Evolutionary conservation across 148 eudicot genomes (phyloP), one percentile per base, ranked within the genome.

Genomic region (Beta vulgaris): DNA sequence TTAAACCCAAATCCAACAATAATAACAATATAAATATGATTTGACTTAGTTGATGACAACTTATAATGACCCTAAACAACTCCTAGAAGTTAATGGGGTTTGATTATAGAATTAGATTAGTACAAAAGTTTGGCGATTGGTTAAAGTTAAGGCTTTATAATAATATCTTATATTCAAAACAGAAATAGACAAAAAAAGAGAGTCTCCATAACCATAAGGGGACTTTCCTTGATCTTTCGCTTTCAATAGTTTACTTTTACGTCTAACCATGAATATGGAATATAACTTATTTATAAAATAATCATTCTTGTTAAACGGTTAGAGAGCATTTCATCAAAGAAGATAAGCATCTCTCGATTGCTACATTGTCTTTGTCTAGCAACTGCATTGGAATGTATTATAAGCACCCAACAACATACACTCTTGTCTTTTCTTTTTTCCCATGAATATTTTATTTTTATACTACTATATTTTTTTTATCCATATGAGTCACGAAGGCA

Each of bases 271-370:
- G 40, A 75, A 73, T 51, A 73, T 34, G 53, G 76, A 80, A 80
- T 75, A 75, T 61, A 59, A 23, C 43, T 3, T 26, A 10, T 59
- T 64, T 23, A 36, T 28, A 31, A 72, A 18, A 37, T 3, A 64
- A 40, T 31, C 12, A 5, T 58, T 69, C 57, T 77, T 69, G 68
- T 31, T 65, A 63, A 63, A 61, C 76, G 51, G 72, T 69, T 75
- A 28, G 68, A 75, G 25, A 21, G 61, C 43, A 75, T 76, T 71
- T 76, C 60, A 35, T 44, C 66, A 64, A 63, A 75, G 68, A 75
- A 80, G 79, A 80, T 80, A 80, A 79, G 82, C 82, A 80, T 75
- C 75, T 67, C 18, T 69, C 31, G 71, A 80, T 71, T 32, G 76
- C 72, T 75, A 75, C 73, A 36, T 80, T 75, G 79, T 80, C 76